phyloP scores from a whole-genome alignment of 2,329 filamentous ascomycete genomes.

The Cordyceps farinosa region DNA sequence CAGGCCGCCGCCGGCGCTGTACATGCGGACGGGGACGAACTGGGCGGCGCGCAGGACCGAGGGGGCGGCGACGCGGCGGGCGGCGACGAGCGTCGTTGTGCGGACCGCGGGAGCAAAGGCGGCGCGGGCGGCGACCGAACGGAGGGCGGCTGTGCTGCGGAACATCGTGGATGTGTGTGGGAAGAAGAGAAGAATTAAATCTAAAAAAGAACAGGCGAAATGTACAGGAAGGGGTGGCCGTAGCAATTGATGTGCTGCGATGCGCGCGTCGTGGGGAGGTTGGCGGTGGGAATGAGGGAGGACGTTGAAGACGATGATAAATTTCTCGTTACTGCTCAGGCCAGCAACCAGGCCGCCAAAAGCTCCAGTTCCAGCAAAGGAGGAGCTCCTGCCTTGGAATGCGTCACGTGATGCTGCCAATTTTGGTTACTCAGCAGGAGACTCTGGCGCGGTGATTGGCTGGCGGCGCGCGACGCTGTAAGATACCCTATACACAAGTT shows the following conservation, averaged over 20 bases:
- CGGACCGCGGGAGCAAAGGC: slow-evolving; percentile 54
- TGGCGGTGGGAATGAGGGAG: slow-evolving; percentile 15
- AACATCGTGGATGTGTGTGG: slow-evolving; percentile 61
- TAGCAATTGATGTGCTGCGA: slow-evolving; percentile 17
- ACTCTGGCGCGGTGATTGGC: slow-evolving; percentile 5
- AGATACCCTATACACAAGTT: slow-evolving; percentile 1
- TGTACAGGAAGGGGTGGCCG: slow-evolving; percentile 5
- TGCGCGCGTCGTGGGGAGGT: slow-evolving; percentile 18
- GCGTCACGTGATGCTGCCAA: slow-evolving; percentile 27
- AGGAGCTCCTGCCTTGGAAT: slow-evolving; percentile 8
- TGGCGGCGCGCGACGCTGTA: background rate
- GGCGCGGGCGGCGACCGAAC: slow-evolving; percentile 66
- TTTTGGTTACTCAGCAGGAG: slow-evolving; percentile 15
- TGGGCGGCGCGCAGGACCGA: slow-evolving; percentile 57
- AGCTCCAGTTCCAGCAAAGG: background rate
- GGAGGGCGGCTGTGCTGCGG: slow-evolving; percentile 80
- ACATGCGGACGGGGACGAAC: slow-evolving; percentile 73
- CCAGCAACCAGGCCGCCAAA: slow-evolving; percentile 2
- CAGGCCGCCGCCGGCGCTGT: slow-evolving; percentile 77
- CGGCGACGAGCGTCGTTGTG: slow-evolving; percentile 60
- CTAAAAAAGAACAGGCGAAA: background rate
- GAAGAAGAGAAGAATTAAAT: background rate
- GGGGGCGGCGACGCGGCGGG: slow-evolving; percentile 55
- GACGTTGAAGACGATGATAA: slow-evolving; percentile 34
- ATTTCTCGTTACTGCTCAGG: slow-evolving; percentile 38